phyloP scores from a whole-genome alignment of 176 grass and related monocot species.

The Phragmites australis region DNA sequence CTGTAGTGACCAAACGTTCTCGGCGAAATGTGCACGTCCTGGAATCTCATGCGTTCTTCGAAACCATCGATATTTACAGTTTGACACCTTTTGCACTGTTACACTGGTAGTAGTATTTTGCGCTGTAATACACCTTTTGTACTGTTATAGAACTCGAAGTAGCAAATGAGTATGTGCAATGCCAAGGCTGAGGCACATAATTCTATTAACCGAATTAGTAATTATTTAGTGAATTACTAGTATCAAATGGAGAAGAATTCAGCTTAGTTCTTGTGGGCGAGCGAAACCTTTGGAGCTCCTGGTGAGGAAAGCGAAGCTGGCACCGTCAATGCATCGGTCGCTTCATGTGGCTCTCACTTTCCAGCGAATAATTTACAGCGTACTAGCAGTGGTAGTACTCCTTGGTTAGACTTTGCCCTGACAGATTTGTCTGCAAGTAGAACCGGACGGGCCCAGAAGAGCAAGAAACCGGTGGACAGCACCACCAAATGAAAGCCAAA shows the following conservation, averaged over 20 bases:
- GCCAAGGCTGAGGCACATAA: not conserved
- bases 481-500: not conserved
- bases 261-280: not conserved
- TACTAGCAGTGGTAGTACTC: not conserved
- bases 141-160: no score
- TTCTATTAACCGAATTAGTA: not conserved
- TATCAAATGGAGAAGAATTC: not conserved
- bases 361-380: not conserved
- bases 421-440: not conserved
- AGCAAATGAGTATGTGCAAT: not conserved
- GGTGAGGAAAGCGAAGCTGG: conserved; percentile 12
- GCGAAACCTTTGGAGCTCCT: not conserved
- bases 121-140: not conserved
- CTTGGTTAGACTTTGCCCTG: not conserved
- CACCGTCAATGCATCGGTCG: not conserved
- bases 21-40: not conserved
- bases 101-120: not conserved
- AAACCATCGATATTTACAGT: not conserved
- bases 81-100: not conserved
- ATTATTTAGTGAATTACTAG: not conserved
- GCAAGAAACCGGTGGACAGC: not conserved
- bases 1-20: not conserved
- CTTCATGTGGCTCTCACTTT: not conserved
- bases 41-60: not conserved
- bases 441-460: not conserved